Evolutionary conservation across 2,329 filamentous ascomycete species (phyloP), one percentile per base, ranked within the genome.

Genomic region (Trichoderma afroharzianum): DNA sequence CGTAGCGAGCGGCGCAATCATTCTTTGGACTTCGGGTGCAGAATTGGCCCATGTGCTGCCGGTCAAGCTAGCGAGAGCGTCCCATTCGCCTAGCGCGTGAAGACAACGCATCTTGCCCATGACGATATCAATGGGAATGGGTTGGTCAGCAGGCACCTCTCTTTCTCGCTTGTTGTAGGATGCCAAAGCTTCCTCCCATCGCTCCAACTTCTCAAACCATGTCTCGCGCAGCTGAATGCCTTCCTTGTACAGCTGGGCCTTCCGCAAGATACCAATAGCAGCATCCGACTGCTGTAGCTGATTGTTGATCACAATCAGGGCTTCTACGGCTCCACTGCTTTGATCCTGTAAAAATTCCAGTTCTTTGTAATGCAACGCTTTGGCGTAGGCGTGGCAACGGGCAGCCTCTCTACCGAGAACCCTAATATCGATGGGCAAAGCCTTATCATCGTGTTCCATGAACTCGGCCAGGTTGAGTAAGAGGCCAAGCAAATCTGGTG

Each of bases 81-180:
- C 97, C 96, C 96, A 99, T 81, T 99, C 96, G 73, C 96, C 96
- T 43, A 99, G 87, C 9, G 96, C 97, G 80, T 99, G 96, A 74
- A 98, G 84, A 86, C 96, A 99, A 62, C 96, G 91, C 96, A 99
- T 99, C 83, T 99, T 99, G 75, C 96, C 96, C 95, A 99, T 98
- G 39, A 97, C 94, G 68, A 99, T 94, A 72, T 98, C 96, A 73
- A 99, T 94, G 0, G 94, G 94, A 0, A 85, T 82, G 1, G 84
- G 79, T 72, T 87, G 83, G 70, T 88, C 87, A 3, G 83, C 81
- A 0, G 86, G 85, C 33, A 93, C 86, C 75, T 94, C 91, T 66
- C 85, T 82, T 77, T 98, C 95, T 58, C 95, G 92, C 78, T 93
- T 91, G 77, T 96, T 93, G 79, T 98, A 98, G 62, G 96, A 97